phyloP scores from a whole-genome alignment of 257 asterid species.

The Osmanthus fragrans region DNA sequence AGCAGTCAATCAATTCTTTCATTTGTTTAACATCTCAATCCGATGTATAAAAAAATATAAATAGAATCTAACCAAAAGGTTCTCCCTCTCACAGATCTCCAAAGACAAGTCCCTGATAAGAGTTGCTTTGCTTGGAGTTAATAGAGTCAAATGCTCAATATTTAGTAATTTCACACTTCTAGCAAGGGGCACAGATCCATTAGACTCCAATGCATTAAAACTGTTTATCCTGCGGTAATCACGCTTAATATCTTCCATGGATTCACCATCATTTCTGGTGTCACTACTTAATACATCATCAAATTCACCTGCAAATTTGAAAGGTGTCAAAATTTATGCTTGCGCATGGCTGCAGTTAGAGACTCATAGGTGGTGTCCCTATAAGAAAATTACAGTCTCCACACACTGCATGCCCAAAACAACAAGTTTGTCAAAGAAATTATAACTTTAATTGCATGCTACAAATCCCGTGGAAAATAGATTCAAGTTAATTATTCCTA shows the following conservation, averaged over 20 bases:
- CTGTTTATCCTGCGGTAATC: slow-evolving; percentile 33
- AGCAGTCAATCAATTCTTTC: slow-evolving; percentile 21
- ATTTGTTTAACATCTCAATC: background rate
- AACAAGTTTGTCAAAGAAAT: background rate
- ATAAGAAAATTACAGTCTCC: background rate
- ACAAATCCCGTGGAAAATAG: background rate
- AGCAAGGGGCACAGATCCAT: slow-evolving; percentile 53
- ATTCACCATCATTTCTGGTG: slow-evolving; percentile 29
- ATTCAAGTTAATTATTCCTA: background rate
- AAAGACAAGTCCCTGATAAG: slow-evolving; percentile 75
- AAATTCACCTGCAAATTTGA: slow-evolving; percentile 72
- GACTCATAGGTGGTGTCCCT: slow-evolving; percentile 24
- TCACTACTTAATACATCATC: slow-evolving; percentile 72
- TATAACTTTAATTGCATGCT: background rate
- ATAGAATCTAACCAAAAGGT: slow-evolving; percentile 64
- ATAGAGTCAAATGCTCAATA: slow-evolving; percentile 66
- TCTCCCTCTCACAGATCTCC: slow-evolving; percentile 64
- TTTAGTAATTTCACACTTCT: slow-evolving; percentile 43
- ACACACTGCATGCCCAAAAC: background rate
- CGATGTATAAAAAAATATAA: background rate
- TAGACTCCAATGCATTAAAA: slow-evolving; percentile 29
- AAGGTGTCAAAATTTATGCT: slow-evolving; percentile 17
- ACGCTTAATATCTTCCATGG: slow-evolving; percentile 54
- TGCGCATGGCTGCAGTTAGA: background rate
- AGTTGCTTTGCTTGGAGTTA: slow-evolving; percentile 67